Conservation (phyloP, 306 rosid species). For the cucumber (Cucumis sativus) region Cucumber_9930_V3 NC_026659.2:31285001-31285500, state of each 20-base stretch:
- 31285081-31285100: background rate
- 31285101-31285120: background rate
- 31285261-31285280: constrained; percentile 34
- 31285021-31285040: background rate
- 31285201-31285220: constrained; percentile 47
- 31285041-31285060: background rate
- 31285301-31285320: background rate
- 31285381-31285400: constrained; percentile 53
- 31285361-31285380: constrained; percentile 42
- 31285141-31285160: background rate
- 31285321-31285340: constrained; percentile 22
- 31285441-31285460: constrained; percentile 60
- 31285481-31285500: constrained; percentile 66
- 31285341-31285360: constrained; percentile 46
- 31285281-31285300: background rate
- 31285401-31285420: constrained; percentile 38
- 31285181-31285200: constrained; percentile 56
- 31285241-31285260: constrained; percentile 41
- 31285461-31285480: constrained; percentile 69
- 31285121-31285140: background rate
- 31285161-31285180: constrained; percentile 31
- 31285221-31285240: constrained; percentile 68
- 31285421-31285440: constrained; percentile 58
- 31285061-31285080: background rate
- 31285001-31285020: background rate